phyloP scores from a whole-genome alignment of 2,329 filamentous ascomycete species.

The Phaeosphaeria sp. region DNA sequence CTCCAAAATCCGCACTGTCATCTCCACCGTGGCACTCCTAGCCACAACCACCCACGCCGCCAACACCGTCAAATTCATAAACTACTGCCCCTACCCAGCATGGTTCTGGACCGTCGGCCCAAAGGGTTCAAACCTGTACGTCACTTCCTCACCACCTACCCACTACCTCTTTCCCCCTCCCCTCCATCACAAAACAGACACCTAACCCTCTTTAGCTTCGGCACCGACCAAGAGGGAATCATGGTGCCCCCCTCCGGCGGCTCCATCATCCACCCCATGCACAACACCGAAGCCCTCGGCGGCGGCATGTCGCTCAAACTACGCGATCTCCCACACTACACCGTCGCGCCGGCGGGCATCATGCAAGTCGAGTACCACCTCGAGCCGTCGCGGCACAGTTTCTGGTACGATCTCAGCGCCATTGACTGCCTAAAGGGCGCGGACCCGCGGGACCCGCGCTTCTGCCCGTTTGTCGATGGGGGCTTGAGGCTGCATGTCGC shows the following conservation, averaged over 20 bases:
- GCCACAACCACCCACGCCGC: constrained; percentile 4
- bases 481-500: constrained; percentile 24
- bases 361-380: constrained; percentile 32
- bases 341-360: constrained; percentile 23
- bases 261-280: constrained; percentile 17
- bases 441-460: constrained; percentile 14
- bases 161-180: background rate
- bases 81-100: constrained; percentile 30
- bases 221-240: constrained; percentile 9
- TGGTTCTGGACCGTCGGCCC: constrained; percentile 31
- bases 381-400: constrained; percentile 3
- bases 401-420: constrained; percentile 33
- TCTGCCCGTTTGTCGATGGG: constrained; percentile 30
- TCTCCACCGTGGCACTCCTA: too few species aligned
- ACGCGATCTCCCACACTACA: constrained; percentile 26
- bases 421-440: constrained; percentile 20
- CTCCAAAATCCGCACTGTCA: too few species aligned
- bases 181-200: too few species aligned
- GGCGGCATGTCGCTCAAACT: constrained; percentile 30
- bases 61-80: constrained; percentile 27
- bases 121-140: background rate
- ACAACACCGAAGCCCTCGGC: constrained; percentile 5
- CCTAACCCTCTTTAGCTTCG: too few species aligned
- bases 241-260: constrained; percentile 14
- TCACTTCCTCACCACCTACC: background rate